Evolutionary conservation across 805 yeast species (phyloP), one percentile per base, ranked within the genome.

Genomic region (Ogataea saltuana): DNA sequence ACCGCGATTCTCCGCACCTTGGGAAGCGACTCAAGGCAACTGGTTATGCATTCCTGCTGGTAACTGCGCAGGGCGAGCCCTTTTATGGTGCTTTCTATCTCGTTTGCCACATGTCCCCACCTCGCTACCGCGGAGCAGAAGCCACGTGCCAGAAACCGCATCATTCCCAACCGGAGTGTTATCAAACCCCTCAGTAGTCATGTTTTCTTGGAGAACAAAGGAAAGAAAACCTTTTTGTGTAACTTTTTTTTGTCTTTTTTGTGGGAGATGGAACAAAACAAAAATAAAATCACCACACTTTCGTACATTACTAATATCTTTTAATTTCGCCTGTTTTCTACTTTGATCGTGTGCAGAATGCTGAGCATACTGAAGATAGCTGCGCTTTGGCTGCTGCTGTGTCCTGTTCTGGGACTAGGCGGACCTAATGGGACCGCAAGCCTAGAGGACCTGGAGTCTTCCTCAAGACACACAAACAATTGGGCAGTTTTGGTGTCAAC

Each of bases 401-500:
- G 10, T 12, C n/a, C 13, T 10, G 28, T 10, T 25, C 11, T 30
- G 15, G 25, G 17, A 17, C 17, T 23, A 23, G 16, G 25, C 32
- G 13, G 20, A 15, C 19, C 10, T 11, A 17, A 35, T 19, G 26
- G 19, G 12, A 18, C 29, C 15, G 18, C 32, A 6, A 29, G 11
- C 16, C 5, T 33, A 19, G 27, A 18, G 15, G 21, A 17, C 11
- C 16, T 22, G 6, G 32, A 41, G 6, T 33, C 40, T 22, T 23
- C 46, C 13, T 56, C 78, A 32, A 55, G 84, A 68, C 78, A 89
- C 54, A 78, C 82, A 23, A 79, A 78, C 58, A 79, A 78, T 59
- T 78, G 83, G 83, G 91, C 99, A 0, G 98, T 93, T 4, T 69
- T 93, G 33, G 97, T 93, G 28, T 88, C 96, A 2, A 91, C 99